Base-by-base conservation (phyloP, 2,329 filamentous ascomycete genomes). In the Dissoconium aciculare region DNA sequence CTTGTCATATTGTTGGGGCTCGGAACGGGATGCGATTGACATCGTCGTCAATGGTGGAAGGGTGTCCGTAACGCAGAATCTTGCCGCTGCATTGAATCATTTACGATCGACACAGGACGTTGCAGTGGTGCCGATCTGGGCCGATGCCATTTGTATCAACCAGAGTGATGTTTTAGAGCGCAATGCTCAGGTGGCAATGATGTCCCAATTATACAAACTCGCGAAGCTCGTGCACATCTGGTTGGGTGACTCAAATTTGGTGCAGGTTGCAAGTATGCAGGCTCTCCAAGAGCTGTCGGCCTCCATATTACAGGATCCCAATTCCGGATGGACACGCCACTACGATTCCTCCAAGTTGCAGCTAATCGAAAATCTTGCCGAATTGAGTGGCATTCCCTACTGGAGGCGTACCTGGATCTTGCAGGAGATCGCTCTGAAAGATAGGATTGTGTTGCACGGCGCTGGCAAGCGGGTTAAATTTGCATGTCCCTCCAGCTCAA, bases 1-100 rank as follows among this genome's bases (percentile, higher is more conserved):
- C 19, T 23, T 23, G 19, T 23, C 19, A n/a, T 23, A 23, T n/a
- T 23, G 19, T n/a, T 23, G 19, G 19, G 19, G 19, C 19, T 23
- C 19, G n/a, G 8, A 8, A 8, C 8, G 8, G n/a, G 19, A 23
- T n/a, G 8, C 19, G 8, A n/a, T 23, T n/a, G 19, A 8, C 8
- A 23, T 23, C 19, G n/a, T n/a, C 19, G 19, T 23, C n/a, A 23
- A 23, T n/a, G 19, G n/a, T 23, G 8, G n/a, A 23, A n/a, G n/a
- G n/a, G 8, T 23, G 8, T 8, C 8, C 19, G 19, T 23, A 8
- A 23, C 19, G 19, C 19, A 23, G 19, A 23, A 23, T n/a, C n/a
- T 23, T 8, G 19, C 19, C 19, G 19, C 19, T n/a, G 19, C 19
- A 8, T n/a, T 23, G 19, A 23, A n/a, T 8, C 19, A 23, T n/a